Conservation (phyloP, 2,329 filamentous ascomycete species). For the Chrysoporthe puriensis region DNA sequence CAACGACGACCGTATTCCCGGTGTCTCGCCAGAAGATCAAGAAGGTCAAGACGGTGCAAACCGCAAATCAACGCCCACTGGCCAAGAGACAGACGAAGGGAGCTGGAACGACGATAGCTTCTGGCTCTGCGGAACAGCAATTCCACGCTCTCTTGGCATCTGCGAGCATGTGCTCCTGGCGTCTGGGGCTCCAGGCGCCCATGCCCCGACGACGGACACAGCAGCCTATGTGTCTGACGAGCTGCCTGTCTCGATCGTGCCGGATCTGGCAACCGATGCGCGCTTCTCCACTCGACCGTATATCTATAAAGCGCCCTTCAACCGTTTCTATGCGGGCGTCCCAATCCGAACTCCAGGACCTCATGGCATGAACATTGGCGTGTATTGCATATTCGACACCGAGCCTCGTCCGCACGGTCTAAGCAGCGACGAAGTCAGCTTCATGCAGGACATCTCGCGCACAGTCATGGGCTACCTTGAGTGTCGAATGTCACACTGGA, state of each 20-base stretch:
- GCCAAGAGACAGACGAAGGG: neutral
- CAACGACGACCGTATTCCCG: neutral
- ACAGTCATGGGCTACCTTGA: conserved; percentile 45
- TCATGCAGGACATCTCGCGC: conserved; percentile 34
- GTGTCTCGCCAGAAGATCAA: neutral
- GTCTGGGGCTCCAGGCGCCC: neutral
- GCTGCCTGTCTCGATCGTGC: conserved; percentile 41
- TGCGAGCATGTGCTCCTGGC: conserved; percentile 37
- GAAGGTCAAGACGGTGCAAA: neutral
- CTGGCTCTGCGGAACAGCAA: conserved; percentile 37
- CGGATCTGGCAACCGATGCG: conserved; percentile 39
- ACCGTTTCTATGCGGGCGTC: conserved; percentile 46
- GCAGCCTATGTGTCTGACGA: neutral
- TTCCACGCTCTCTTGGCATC: conserved; percentile 37
- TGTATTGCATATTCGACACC: conserved; percentile 42
- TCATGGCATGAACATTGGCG: conserved; percentile 47
- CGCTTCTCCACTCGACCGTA: conserved; percentile 37
- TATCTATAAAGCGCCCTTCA: conserved; percentile 31
- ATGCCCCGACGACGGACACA: neutral
- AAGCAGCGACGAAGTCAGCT: conserved; percentile 34
- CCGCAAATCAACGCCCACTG: neutral
- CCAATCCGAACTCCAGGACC: conserved; percentile 42
- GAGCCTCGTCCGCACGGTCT: conserved; percentile 34
- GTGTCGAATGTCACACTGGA: conserved; percentile 33
- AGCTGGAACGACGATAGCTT: conserved; percentile 26